Evolutionary conservation across 2,329 filamentous ascomycete genomes (phyloP).

Genomic region (Botryotinia convoluta): DNA sequence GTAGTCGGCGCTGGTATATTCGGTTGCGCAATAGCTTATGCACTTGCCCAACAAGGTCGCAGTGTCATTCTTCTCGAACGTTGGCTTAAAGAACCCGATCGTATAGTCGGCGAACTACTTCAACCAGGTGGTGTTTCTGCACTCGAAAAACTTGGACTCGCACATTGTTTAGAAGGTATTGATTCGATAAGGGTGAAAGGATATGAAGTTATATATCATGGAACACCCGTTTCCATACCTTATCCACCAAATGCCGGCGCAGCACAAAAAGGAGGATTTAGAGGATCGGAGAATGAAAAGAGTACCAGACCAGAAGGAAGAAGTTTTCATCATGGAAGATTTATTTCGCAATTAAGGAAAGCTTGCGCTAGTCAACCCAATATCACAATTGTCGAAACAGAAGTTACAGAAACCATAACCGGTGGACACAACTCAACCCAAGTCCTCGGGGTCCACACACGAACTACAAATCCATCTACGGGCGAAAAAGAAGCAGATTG

Average conservation of each 20-base stretch:
- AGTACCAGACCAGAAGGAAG: conserved; percentile 62
- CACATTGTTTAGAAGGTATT: conserved; percentile 81
- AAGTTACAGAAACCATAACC: conserved; percentile 72
- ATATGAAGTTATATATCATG: conserved; percentile 84
- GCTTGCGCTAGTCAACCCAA: conserved; percentile 74
- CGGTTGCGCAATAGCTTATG: conserved; percentile 80
- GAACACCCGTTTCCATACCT: conserved; percentile 68
- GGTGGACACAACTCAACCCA: conserved; percentile 61
- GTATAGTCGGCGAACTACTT: conserved; percentile 92
- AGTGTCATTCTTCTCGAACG: conserved; percentile 87
- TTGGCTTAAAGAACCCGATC: conserved; percentile 86
- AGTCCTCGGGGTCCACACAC: conserved; percentile 78
- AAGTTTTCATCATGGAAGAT: conserved; percentile 90
- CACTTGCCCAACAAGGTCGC: conserved; percentile 83
- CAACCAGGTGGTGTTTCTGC: conserved; percentile 88
- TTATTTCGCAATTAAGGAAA: conserved; percentile 77
- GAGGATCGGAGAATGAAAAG: conserved; percentile 38
- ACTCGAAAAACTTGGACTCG: conserved; percentile 75
- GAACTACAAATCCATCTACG: conserved; percentile 58
- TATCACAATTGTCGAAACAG: conserved; percentile 88
- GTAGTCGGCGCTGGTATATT: conserved; percentile 90
- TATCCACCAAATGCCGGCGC: conserved; percentile 64
- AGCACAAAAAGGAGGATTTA: conserved; percentile 33
- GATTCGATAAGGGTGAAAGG: conserved; percentile 80
- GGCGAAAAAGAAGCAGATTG: conserved; percentile 62